Evolutionary conservation across 1,284 basidiomycete genomes (phyloP).

Genomic region (Volvariella surrecta): DNA sequence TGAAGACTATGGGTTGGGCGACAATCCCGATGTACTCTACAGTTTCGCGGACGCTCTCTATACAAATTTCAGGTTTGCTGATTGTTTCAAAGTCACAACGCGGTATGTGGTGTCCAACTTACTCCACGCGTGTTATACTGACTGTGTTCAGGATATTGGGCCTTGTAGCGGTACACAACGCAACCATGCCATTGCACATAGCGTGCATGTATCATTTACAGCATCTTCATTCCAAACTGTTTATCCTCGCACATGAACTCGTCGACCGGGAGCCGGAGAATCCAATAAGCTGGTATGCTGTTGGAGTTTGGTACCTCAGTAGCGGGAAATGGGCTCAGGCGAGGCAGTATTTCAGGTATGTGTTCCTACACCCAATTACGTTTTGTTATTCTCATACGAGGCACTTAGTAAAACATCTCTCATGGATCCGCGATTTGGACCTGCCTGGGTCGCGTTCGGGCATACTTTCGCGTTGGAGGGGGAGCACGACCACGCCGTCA

Average conservation of each 20-base stretch:
- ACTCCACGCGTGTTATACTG: neutral
- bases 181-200: slow-evolving; percentile 88
- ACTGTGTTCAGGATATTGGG: slow-evolving; percentile 59
- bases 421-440: slow-evolving; percentile 94
- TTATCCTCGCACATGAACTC: slow-evolving; percentile 92
- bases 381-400: neutral
- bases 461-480: slow-evolving; percentile 97
- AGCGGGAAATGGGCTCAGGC: slow-evolving; percentile 84
- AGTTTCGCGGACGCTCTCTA: slow-evolving; percentile 91
- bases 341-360: slow-evolving; percentile 85
- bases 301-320: slow-evolving; percentile 94
- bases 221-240: slow-evolving; percentile 86
- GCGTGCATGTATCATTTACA: slow-evolving; percentile 96
- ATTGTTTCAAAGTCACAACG: slow-evolving; percentile 86
- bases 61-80: slow-evolving; percentile 83
- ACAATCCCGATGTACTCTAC: slow-evolving; percentile 90
- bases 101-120: slow-evolving; percentile 37
- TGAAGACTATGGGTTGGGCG: slow-evolving; percentile 70
- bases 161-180: slow-evolving; percentile 73
- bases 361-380: neutral
- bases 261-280: slow-evolving; percentile 91
- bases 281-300: slow-evolving; percentile 95
- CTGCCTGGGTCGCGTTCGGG: slow-evolving; percentile 96
- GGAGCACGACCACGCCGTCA: slow-evolving; percentile 97
- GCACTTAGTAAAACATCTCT: slow-evolving; percentile 81